Evolutionary conservation across 2,329 filamentous ascomycete genomes (phyloP).

Genomic region (Claviceps maximensis): DNA sequence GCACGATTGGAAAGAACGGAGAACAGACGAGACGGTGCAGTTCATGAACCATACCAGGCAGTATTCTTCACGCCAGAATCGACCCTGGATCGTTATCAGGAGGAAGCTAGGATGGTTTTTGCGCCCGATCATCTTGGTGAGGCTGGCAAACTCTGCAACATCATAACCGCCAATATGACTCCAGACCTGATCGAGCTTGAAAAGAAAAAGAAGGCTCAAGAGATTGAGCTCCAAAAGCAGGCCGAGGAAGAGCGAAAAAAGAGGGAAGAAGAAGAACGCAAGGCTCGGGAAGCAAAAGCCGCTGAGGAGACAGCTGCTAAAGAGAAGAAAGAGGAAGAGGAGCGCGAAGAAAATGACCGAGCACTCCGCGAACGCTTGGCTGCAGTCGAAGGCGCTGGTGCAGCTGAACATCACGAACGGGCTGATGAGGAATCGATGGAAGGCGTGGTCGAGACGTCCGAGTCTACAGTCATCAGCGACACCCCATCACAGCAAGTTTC

Average conservation of each 20-base stretch:
- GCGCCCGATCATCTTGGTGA: constrained; percentile 49
- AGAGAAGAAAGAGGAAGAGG: constrained; percentile 59
- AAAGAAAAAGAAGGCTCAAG: constrained; percentile 52
- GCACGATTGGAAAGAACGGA: constrained; percentile 32
- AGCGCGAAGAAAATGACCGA: constrained; percentile 40
- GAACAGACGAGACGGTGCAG: constrained; percentile 31
- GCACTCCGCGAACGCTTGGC: constrained; percentile 26
- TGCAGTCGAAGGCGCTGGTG: constrained; percentile 41
- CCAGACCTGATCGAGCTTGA: constrained; percentile 76
- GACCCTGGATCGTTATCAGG: constrained; percentile 70
- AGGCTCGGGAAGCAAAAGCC: constrained; percentile 57
- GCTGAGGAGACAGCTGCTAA: constrained; percentile 52
- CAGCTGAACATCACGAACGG: constrained; percentile 9
- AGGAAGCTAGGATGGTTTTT: constrained; percentile 82
- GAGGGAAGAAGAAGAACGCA: constrained; percentile 51
- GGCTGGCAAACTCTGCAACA: constrained; percentile 53
- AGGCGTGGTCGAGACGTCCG: constrained; percentile 55
- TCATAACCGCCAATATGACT: constrained; percentile 60
- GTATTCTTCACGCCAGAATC: constrained; percentile 59
- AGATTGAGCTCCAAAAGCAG: constrained; percentile 36
- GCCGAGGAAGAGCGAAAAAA: constrained; percentile 45
- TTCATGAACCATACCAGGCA: constrained; percentile 56
- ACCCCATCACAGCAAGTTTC: constrained; percentile 15
- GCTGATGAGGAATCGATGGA: constrained; percentile 49
- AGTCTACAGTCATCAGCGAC: constrained; percentile 18